Evolutionary conservation across 805 yeast species (phyloP).

Genomic region (Metschnikowia arizonensis): DNA sequence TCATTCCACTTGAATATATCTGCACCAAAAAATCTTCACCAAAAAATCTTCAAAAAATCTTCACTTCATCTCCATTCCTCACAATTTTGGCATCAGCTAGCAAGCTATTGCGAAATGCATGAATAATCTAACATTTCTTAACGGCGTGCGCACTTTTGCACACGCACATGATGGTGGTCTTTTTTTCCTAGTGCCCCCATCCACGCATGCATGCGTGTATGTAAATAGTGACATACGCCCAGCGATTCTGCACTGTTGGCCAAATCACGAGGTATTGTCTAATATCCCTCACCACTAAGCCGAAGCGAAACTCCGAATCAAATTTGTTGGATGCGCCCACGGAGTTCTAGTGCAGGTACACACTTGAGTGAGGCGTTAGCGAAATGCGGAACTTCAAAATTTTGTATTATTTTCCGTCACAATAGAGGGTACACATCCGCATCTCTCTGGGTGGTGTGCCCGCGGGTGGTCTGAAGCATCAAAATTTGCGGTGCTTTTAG

Average conservation of each 20-base stretch:
- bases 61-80: too few species aligned
- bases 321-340: not conserved
- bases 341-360: not conserved
- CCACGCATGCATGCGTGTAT: not conserved
- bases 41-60: too few species aligned
- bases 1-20: not conserved
- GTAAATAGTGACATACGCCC: not conserved
- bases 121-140: not conserved
- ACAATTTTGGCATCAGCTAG: too few species aligned
- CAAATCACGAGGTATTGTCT: not conserved
- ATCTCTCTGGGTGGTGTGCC: not conserved
- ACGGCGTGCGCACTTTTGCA: conserved; percentile 2
- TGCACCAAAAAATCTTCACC: not conserved
- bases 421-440: not conserved
- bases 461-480: too few species aligned
- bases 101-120: too few species aligned
- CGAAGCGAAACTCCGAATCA: not conserved
- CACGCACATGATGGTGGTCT: not conserved
- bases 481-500: too few species aligned
- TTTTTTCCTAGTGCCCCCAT: not conserved
- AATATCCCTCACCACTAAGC: not conserved
- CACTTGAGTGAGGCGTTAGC: not conserved
- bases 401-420: not conserved
- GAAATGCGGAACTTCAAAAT: too few species aligned
- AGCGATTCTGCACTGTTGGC: not conserved